phyloP scores from a whole-genome alignment of 2,329 filamentous ascomycete species.

The Curvularia verruculosa region DNA sequence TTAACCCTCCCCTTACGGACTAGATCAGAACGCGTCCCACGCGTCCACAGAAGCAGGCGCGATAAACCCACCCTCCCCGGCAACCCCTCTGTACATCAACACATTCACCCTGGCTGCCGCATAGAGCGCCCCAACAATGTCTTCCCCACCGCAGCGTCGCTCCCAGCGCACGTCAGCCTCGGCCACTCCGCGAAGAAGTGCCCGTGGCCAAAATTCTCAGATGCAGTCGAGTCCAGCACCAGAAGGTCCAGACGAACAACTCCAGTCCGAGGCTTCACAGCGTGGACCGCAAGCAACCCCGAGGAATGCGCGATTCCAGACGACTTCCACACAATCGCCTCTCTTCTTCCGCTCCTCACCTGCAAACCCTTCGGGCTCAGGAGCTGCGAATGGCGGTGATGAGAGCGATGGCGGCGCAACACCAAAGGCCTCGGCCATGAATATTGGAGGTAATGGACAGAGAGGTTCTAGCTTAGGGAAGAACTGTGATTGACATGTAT shows the following conservation, averaged over 20 bases:
- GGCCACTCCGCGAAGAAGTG: constrained; percentile 61
- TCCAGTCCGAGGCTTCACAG: constrained; percentile 50
- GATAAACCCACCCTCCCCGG: constrained; percentile 24
- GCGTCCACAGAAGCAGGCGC: constrained; percentile 30
- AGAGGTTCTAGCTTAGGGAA: not conserved
- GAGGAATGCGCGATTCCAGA: constrained; percentile 51
- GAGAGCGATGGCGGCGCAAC: constrained; percentile 69
- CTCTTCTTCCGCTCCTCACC: constrained; percentile 76
- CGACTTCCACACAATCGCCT: constrained; percentile 67
- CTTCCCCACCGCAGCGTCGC: constrained; percentile 65
- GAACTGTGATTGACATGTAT: constrained; percentile 21
- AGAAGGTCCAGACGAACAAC: constrained; percentile 52
- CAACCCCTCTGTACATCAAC: constrained; percentile 18
- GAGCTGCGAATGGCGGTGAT: constrained; percentile 49
- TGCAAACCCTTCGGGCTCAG: constrained; percentile 51
- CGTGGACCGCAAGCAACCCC: constrained; percentile 54
- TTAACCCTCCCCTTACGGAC: constrained; percentile 15
- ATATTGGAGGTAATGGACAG: constrained; percentile 65
- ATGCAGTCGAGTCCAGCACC: constrained; percentile 57
- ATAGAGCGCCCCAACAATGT: constrained; percentile 56
- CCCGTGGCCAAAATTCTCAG: constrained; percentile 61
- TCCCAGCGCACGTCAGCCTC: constrained; percentile 61
- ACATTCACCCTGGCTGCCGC: constrained; percentile 8
- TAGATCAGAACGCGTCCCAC: constrained; percentile 33
- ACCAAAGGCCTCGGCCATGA: constrained; percentile 68